Conservation (phyloP, 768 basidiomycete species). For the Chalciporus pseudorubinellus region DNA sequence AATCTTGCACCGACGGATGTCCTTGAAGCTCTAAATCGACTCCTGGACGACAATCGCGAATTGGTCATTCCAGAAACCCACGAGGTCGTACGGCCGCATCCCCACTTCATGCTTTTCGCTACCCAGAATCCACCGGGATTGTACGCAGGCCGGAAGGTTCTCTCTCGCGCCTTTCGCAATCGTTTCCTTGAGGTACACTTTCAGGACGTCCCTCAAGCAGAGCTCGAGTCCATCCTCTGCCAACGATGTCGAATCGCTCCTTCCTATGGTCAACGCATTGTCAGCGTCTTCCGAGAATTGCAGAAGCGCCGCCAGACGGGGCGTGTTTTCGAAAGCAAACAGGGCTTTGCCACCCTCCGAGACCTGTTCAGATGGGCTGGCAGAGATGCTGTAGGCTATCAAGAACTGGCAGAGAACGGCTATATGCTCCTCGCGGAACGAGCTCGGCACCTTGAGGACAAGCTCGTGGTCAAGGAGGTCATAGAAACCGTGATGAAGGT, state of each 20-base stretch:
- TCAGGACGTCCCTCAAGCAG: constrained; percentile 91
- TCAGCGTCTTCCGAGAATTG: constrained; percentile 87
- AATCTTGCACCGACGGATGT: constrained; percentile 98
- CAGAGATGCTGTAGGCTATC: constrained; percentile 83
- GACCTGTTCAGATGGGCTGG: constrained; percentile 98
- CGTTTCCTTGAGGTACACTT: constrained; percentile 98
- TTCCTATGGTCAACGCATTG: constrained; percentile 88
- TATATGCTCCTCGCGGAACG: constrained; percentile 98
- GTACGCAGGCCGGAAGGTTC: constrained; percentile 90
- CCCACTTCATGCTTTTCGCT: constrained; percentile 96
- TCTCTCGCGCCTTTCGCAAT: constrained; percentile 95
- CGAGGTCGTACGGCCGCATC: constrained; percentile 90
- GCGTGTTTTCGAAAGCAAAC: constrained; percentile 96
- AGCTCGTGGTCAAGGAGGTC: constrained; percentile 84
- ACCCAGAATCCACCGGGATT: constrained; percentile 97
- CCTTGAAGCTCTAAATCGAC: constrained; percentile 92
- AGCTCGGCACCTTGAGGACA: constrained; percentile 81
- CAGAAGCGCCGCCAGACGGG: constrained; percentile 88
- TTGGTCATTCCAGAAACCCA: constrained; percentile 94
- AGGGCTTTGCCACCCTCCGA: constrained; percentile 93
- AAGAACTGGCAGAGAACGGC: constrained; percentile 92
- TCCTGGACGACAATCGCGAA: constrained; percentile 97
- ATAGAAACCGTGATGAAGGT: constrained; percentile 90
- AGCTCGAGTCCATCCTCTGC: constrained; percentile 91
- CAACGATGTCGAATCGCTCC: constrained; percentile 91